Evolutionary conservation across 805 yeast genomes (phyloP), one percentile per base, ranked within the genome.

Genomic region (Sporopachydermia quercuum): DNA sequence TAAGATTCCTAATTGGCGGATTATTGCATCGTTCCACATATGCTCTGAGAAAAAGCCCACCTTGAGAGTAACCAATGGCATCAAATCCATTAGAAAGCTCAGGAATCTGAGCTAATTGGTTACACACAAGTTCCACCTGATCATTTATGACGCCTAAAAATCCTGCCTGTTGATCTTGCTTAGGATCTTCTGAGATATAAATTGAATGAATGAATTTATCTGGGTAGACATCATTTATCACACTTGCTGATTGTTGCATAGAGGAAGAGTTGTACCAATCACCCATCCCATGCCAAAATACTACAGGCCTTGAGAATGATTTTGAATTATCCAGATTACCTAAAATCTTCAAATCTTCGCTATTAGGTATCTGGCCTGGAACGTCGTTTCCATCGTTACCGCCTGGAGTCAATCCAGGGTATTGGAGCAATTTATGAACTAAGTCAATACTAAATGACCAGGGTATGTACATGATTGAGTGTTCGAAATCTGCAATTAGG

Each of bases 281-380:
- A 0, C 93, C 91, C 56, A 83, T 65, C 0, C 94, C 94, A 49
- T 82, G 94, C 93, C 93, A 82, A 34, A 83, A 51, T 2, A 82
- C 84, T 2, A 82, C 66, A 0, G 84, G 79, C n/a, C n/a, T n/a
- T n/a, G n/a, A n/a, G n/a, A n/a, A 16, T 39, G 17, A 15, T 36
- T n/a, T 4, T 15, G 23, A 18, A 4, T 16, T 4, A 5, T 16
- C 16, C 4, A 5, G 6, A 39, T 46, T 4, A 58, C 18, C 2
- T 55, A 35, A 4, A 41, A 38, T n/a, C n/a, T n/a, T n/a, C n/a
- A n/a, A n/a, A n/a, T n/a, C n/a, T n/a, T n/a, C n/a, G n/a, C n/a
- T n/a, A n/a, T n/a, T n/a, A n/a, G n/a, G n/a, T n/a, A n/a, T n/a
- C n/a, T n/a, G n/a, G n/a, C n/a, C n/a, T n/a, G n/a, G 11, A 15